phyloP scores from a whole-genome alignment of 768 basidiomycete species.

The Boletus rubroflammeus region DNA sequence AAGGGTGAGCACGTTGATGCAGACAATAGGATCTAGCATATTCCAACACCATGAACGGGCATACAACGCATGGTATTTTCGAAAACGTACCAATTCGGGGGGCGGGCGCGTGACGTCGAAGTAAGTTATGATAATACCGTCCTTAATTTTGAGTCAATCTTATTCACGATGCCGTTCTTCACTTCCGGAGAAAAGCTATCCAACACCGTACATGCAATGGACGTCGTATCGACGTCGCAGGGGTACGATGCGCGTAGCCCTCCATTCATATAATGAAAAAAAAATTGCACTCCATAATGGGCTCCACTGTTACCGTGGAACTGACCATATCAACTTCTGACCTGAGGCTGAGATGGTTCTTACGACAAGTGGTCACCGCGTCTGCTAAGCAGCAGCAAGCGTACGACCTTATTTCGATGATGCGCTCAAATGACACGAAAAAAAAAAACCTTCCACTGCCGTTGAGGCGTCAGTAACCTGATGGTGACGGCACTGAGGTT shows the following conservation, averaged over 20 bases:
- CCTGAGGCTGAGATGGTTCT: neutral
- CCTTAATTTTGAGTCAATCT: constrained; percentile 10
- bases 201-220: constrained; percentile 17
- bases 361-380: neutral
- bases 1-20: constrained; percentile 18
- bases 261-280: neutral
- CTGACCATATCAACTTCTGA: neutral
- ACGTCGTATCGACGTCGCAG: constrained; percentile 19
- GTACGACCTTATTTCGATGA: neutral
- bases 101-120: constrained; percentile 20
- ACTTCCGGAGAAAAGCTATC: constrained; percentile 9
- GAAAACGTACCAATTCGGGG: constrained; percentile 18
- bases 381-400: neutral
- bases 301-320: neutral
- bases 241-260: constrained; percentile 8
- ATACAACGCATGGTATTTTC: neutral
- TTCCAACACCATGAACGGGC: neutral
- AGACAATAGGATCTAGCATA: constrained; percentile 16
- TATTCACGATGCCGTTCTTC: constrained; percentile 22
- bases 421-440: neutral
- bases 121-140: constrained; percentile 15
- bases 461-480: neutral
- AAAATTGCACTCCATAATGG: neutral
- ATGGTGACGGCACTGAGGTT: neutral
- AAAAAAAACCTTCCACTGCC: neutral